Percentiles rank a stretch among this genome's conserved stretches.
These are phyloP conservation scores for Pyrenochaeta sp. DNA, from an alignment of 2,329 filamentous ascomycete species.

Conservation along the genomic window DNA sequence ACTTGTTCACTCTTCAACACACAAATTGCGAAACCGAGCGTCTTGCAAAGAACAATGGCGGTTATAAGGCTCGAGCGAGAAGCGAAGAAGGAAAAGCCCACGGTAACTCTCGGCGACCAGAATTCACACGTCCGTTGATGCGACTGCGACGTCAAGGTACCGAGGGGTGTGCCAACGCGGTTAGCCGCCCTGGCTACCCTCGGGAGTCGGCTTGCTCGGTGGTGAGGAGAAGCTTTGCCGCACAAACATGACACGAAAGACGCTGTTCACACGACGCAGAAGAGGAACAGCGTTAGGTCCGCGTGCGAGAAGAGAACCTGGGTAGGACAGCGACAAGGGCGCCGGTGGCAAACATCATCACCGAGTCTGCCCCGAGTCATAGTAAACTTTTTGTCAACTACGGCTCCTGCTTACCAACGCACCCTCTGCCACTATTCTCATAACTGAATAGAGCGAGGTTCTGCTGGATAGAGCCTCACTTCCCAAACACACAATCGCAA, in stretches of 20 bases:
- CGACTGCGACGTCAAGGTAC: conserved; percentile 33
- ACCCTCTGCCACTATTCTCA: conserved; percentile 7
- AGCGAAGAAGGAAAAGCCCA: conserved; percentile 24
- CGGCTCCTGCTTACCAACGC: conserved; percentile 25
- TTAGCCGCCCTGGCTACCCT: conserved; percentile 39
- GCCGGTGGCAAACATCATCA: conserved; percentile 25
- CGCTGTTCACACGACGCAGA: conserved; percentile 6
- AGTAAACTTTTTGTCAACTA: conserved; percentile 24
- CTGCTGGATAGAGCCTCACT: conserved; percentile 15
- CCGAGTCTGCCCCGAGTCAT: conserved; percentile 17
- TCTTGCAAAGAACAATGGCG: conserved; percentile 4
- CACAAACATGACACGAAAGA: conserved; percentile 12
- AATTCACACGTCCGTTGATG: conserved; percentile 37
- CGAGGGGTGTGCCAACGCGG: conserved; percentile 38
- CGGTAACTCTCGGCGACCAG: conserved; percentile 43
- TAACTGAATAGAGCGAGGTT: conserved; percentile 10
- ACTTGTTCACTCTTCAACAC: conserved; percentile 20
- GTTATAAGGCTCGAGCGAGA: conserved; percentile 4
- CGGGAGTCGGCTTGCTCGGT: conserved; percentile 30
- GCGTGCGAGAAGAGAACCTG: conserved; percentile 12
- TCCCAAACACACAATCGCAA: conserved; percentile 25
- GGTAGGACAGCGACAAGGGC: conserved; percentile 1
- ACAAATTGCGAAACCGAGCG: conserved; percentile 12
- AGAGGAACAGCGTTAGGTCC: conserved; percentile 10
- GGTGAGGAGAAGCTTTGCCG: conserved; percentile 39